Evolutionary conservation across 2,329 filamentous ascomycete genomes (phyloP).

Genomic region (Seiridium unicorne): DNA sequence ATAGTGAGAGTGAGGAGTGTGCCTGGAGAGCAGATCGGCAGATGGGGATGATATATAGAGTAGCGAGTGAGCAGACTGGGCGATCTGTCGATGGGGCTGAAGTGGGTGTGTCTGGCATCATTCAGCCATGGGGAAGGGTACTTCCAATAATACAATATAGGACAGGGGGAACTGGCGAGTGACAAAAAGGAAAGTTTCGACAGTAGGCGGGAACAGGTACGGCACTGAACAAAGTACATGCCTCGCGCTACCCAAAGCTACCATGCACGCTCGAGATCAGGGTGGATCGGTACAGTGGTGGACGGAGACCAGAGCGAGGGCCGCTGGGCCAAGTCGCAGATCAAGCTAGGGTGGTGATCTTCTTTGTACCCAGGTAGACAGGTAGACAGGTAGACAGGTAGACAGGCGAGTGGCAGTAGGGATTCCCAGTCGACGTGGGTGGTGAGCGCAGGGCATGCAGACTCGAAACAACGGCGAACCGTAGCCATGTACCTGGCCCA

Average conservation of each 20-base stretch:
- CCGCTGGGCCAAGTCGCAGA: neutral
- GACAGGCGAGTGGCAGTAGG: neutral
- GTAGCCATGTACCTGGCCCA: neutral
- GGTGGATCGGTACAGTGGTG: neutral
- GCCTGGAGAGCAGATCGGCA: neutral
- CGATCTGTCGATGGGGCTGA: neutral
- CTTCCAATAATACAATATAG: neutral
- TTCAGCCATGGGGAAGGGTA: neutral
- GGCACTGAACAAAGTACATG: neutral
- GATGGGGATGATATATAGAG: slow-evolving; percentile 1
- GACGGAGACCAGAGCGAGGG: neutral
- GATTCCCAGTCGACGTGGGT: neutral
- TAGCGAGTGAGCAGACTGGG: neutral
- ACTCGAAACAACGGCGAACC: slow-evolving; percentile 5
- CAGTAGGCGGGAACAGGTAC: neutral
- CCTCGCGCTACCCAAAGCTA: neutral
- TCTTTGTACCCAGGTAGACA: too few species aligned
- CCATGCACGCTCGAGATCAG: neutral
- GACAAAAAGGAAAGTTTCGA: neutral
- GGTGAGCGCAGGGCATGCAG: neutral
- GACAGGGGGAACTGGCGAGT: neutral
- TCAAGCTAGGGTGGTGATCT: neutral
- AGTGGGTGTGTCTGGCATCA: slow-evolving; percentile 1
- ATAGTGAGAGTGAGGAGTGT: neutral
- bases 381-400: too few species aligned